Evolutionary conservation across 257 asterid species (phyloP).

Genomic region (Ocimum tenuiflorum): DNA sequence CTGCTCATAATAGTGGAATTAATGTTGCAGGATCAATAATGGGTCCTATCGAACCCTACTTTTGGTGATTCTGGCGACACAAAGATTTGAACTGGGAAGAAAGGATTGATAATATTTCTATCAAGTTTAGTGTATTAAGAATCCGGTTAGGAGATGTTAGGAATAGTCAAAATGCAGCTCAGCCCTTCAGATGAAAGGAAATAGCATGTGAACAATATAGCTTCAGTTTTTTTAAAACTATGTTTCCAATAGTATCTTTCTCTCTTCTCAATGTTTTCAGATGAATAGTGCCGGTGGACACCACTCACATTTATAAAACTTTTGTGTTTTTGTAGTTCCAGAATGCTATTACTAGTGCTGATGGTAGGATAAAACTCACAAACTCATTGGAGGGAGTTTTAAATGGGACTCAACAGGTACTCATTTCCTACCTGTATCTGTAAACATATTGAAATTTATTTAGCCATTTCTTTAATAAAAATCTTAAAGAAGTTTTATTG

Average conservation of each 20-base stretch:
- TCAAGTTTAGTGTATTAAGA: background rate
- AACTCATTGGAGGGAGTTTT: constrained; percentile 66
- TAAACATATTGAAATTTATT: too few species aligned
- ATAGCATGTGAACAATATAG: background rate
- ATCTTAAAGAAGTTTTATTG: too few species aligned
- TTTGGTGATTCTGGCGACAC: too few species aligned
- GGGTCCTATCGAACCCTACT: too few species aligned
- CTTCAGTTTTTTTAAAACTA: background rate
- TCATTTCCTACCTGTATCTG: background rate
- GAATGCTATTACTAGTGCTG: constrained; percentile 59
- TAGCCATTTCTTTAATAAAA: too few species aligned
- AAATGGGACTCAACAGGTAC: constrained; percentile 69
- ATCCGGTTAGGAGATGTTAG: background rate
- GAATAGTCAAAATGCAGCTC: background rate
- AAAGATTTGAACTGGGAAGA: too few species aligned
- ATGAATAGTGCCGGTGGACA: background rate
- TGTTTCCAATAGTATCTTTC: background rate
- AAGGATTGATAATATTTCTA: background rate
- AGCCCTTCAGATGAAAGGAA: background rate
- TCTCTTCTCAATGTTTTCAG: background rate
- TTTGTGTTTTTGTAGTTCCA: constrained; percentile 49
- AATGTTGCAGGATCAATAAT: too few species aligned
- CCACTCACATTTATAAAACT: background rate
- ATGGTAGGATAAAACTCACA: constrained; percentile 57
- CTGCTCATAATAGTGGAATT: too few species aligned